Evolutionary conservation across 1,284 basidiomycete species (phyloP), one percentile per base, ranked within the genome.

Genomic region (Flammula alnicola): DNA sequence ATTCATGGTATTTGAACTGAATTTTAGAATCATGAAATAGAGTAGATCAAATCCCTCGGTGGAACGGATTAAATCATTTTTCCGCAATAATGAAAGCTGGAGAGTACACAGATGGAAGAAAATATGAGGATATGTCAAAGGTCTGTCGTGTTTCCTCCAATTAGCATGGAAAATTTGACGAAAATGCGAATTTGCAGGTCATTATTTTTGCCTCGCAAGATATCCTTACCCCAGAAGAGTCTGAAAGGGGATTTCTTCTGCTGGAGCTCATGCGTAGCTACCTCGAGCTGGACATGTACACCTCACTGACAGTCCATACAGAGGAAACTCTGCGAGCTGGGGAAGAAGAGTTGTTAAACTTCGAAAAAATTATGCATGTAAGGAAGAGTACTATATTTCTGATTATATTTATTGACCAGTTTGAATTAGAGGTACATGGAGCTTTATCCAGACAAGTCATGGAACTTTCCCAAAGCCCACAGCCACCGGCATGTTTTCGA

Each of bases 401-500:
- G n/a, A n/a, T n/a, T n/a, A n/a, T n/a, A n/a, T n/a, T n/a, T n/a
- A n/a, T n/a, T n/a, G n/a, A n/a, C n/a, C n/a, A n/a, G n/a, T n/a
- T n/a, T n/a, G n/a, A n/a, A n/a, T n/a, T n/a, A n/a, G n/a, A n/a
- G n/a, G n/a, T n/a, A n/a, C n/a, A n/a, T n/a, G n/a, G n/a, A n/a
- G n/a, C n/a, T n/a, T n/a, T n/a, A n/a, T n/a, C n/a, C n/a, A 35
- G 17, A 33, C 7, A 69, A 71, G 44, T 57, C 60, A 20, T 72
- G 70, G 68, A 57, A 72, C n/a, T 73, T 73, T 30, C 66, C 64
- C 0, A 76, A 75, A 41, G 45, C 48, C 0, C 72, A 76, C 36
- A 52, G 50, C 0, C 62, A 63, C 20, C 36, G 51, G 2, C 72
- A 76, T 43, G 20, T 62, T 0, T 62, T 67, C 14, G 30, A 52